Base-by-base conservation (phyloP, 2,329 filamentous ascomycete species). In the Chaetomium globosum region DNA sequence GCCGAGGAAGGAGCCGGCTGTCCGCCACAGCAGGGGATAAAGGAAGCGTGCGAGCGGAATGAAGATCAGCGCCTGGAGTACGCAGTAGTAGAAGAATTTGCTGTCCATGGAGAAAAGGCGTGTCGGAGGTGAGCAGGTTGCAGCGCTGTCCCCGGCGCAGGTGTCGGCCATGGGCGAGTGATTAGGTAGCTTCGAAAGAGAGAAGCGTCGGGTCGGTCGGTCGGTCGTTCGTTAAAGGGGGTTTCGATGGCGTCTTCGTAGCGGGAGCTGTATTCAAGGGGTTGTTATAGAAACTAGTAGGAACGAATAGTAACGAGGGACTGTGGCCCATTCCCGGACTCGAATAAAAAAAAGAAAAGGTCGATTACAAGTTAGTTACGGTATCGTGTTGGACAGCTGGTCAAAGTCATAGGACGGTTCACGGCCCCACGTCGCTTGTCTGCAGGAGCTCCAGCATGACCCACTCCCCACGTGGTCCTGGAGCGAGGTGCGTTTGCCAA, bases 1-100 rank as follows among this genome's bases (percentile, higher is more conserved):
- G 68, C 89, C 89, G 26, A 87, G 70, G 4, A 77, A 70, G 7
- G 74, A 72, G 21, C 84, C 83, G 1, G 80, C 48, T 3, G 73
- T 71, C 7, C 74, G 74, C 68, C 77, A 76, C 33, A 85, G 63
- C 21, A 75, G 60, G 21, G 77, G 77, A 43, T 79, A 69, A 8
- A 68, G 10, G 39, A 68, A 28, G 21, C 54, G 55, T 3, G 51
- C 39, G 21, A 71, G 52, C 31, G 66, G 67, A 9, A 60, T 28
- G 3, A 59, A 26, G 19, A 49, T 49, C 10, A 64, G 21, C 1
- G 43, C 7, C 12, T 52, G 51, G 13, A 70, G 52, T 46, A 51
- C 43, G 39, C 66, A 52, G 52, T 65, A 59, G 13, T 66, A 60
- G 9, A 69, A 59, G 23, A 65, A 39, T 54, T 26, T 57, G 43